Evolutionary conservation across 2,329 filamentous ascomycete genomes (phyloP), one percentile per base, ranked within the genome.

Genomic region (Monascus ruber): DNA sequence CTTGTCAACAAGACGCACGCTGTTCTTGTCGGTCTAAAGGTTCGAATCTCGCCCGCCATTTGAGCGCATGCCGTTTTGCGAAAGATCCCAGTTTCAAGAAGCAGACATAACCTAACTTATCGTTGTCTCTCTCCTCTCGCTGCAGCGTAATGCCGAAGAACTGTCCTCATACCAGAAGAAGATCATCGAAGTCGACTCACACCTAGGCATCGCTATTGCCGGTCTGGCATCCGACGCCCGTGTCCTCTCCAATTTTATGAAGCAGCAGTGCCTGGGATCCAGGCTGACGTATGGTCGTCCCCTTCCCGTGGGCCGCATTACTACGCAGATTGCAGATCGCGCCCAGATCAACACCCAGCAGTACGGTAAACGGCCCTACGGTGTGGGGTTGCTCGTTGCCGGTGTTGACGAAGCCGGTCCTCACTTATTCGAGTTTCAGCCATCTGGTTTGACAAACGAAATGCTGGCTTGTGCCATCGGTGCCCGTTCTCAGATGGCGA

Each of bases 161-260:
- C 83, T 98, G 43, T 98, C 91, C 45, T 96, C 91, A 38, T 98
- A 98, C 77, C 91, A 98, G 72, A 95, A 95, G 77, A 98, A 98
- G 74, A 81, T 98, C 62, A 95, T 98, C 67, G 78, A 82, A 55
- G 82, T 98, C 69, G 91, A 98, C 67, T 85, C 89, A 56, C 91
- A 98, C 68, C 82, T 91, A 55, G 91, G 88, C 52, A 81, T 98
- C 57, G 87, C 89, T 56, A 93, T 98, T 56, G 91, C 91, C 51
- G 91, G 91, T 54, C 85, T 98, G 46, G 91, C 91, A 51, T 95
- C 89, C 42, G 91, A 98, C 67, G 91, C 89, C 60, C 91, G 91
- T 59, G 91, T 98, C 54, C 87, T 98, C 54, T 95, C 88, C 74
- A 98, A 98, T 78, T 98, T 95, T 74, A 96, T 98, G 89, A 96